These are phyloP conservation scores for Trichophaea hybrida DNA, from an alignment of 2,329 filamentous ascomycete species.

Conservation along the genomic window DNA sequence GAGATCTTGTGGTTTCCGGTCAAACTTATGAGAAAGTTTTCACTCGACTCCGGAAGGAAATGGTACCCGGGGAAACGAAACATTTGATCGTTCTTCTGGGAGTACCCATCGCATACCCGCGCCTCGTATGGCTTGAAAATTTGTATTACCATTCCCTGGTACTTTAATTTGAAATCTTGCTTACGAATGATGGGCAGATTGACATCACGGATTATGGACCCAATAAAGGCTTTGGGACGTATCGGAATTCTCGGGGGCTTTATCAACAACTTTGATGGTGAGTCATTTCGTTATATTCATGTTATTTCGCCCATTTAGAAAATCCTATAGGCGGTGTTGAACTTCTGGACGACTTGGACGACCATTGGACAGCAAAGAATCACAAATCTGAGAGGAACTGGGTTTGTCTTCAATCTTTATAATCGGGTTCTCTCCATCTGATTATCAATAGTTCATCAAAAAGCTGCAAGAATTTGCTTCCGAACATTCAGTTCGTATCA, in stretches of 20 bases:
- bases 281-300: not conserved
- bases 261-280: constrained; percentile 74
- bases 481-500: constrained; percentile 81
- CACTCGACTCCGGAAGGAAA: constrained; percentile 68
- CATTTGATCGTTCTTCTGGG: constrained; percentile 80
- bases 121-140: constrained; percentile 58
- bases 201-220: constrained; percentile 73
- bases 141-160: constrained; percentile 37
- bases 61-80: constrained; percentile 69
- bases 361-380: constrained; percentile 93
- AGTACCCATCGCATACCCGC: constrained; percentile 68
- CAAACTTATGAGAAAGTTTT: constrained; percentile 77
- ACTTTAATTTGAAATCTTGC: not conserved
- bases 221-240: constrained; percentile 75
- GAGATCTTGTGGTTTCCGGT: constrained; percentile 63
- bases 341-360: constrained; percentile 80
- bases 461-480: constrained; percentile 87
- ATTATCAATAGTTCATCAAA: constrained; percentile 42
- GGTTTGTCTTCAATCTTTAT: constrained; percentile 33
- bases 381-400: constrained; percentile 82
- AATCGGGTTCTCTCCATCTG: not conserved
- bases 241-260: constrained; percentile 64
- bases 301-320: not conserved
- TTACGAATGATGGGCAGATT: constrained; percentile 39
- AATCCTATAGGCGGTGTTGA: constrained; percentile 49